Evolutionary conservation across 2,329 filamentous ascomycete species (phyloP), one percentile per base, ranked within the genome.

Genomic region (Orbilia ellipsospora): DNA sequence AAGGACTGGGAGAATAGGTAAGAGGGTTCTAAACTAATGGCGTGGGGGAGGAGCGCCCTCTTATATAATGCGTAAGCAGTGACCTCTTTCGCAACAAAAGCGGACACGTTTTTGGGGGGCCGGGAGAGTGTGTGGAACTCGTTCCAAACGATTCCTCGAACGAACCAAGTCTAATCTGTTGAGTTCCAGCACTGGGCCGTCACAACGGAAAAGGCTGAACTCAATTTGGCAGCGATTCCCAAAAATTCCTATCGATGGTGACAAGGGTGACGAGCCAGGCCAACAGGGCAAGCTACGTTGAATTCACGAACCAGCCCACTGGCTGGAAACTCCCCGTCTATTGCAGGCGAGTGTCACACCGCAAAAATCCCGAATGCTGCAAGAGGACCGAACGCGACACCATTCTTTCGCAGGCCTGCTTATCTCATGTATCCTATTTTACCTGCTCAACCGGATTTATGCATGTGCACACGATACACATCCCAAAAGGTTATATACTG

Each of bases 151-250:
- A 60, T 45, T 56, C 28, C 51, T 70, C 4, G 57, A 48, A 59
- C 59, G 57, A 60, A 54, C 64, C 72, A 75, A 48, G 42, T 63
- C 64, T 31, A 48, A 55, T 69, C 64, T 64, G 70, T 68, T 68
- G 64, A 67, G 63, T 75, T 55, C 70, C 59, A 64, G 52, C 59
- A 23, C 48, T 54, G 55, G 13, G 28, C 64, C 72, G 60, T 72
- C 59, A 63, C 54, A 40, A 69, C 72, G 64, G 64, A 69, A 69
- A 75, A 69, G 72, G 72, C 72, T 69, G 72, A 69, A 65, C 72
- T 69, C 64, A 69, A 75, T 52, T 42, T 60, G 51, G 65, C 59
- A 75, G 52, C 51, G 64, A 73, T 69, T 69, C 72, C 72, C 63
- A 68, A 61, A 59, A n/a, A 75, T 75, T 75, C 6, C 70, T 64